These are phyloP conservation scores for Ogataea haglerorum DNA, from an alignment of 805 yeast species.

Conservation along the genomic window DNA sequence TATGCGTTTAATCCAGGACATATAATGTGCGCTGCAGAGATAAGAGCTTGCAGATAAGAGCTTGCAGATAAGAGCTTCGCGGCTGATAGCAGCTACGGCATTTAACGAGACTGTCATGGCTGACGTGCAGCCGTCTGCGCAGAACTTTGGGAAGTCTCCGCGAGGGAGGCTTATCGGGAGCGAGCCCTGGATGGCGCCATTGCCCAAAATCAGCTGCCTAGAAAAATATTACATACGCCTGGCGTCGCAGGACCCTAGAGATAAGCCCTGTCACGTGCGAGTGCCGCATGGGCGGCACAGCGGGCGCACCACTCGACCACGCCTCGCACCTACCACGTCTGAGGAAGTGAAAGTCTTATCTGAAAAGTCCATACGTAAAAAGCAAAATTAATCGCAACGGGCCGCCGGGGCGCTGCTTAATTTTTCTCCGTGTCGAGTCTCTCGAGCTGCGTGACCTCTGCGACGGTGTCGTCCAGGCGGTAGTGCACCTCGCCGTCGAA, in stretches of 20 bases:
- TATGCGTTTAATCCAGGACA: not conserved
- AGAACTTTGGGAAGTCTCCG: too few species aligned
- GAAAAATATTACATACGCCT: too few species aligned
- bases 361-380: not conserved
- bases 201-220: too few species aligned
- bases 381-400: not conserved
- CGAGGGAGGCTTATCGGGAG: too few species aligned
- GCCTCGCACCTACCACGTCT: too few species aligned
- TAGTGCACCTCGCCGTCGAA: conserved; percentile 26
- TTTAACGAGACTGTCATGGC: not conserved
- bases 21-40: not conserved
- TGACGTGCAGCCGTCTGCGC: not conserved
- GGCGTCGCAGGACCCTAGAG: too few species aligned
- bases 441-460: conserved; percentile 1
- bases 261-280: too few species aligned
- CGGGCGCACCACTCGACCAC: too few species aligned
- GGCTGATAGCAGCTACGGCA: not conserved
- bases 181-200: too few species aligned
- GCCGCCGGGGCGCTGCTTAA: not conserved
- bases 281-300: too few species aligned
- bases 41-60: not conserved
- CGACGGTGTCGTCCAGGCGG: conserved; percentile 2
- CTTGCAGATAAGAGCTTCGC: not conserved
- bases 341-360: too few species aligned
- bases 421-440: conserved; percentile 1